Evolutionary conservation across 169 alveolate species (phyloP), one percentile per base, ranked within the genome.

Genomic region (Eimeria brunetti): DNA sequence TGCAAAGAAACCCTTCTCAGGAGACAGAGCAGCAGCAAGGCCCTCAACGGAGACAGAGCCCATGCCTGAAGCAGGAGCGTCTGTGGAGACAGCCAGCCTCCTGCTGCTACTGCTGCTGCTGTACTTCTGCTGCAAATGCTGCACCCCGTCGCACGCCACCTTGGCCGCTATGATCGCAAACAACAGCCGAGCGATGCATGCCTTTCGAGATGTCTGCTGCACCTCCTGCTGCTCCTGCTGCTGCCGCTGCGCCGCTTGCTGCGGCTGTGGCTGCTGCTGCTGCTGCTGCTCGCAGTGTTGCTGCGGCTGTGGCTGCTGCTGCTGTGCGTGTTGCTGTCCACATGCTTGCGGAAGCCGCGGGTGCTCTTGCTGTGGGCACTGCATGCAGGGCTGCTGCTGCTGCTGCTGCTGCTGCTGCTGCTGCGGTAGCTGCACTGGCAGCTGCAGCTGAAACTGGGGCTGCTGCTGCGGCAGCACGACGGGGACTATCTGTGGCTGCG

Each of bases 401-500:
- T 1, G 88, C 67, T n/a, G n/a, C n/a, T n/a, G n/a, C n/a, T n/a
- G n/a, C n/a, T n/a, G n/a, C n/a, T n/a, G n/a, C n/a, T n/a, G n/a
- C n/a, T n/a, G n/a, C n/a, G n/a, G n/a, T n/a, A 9, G 88, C 88
- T 78, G 88, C 88, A 24, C 44, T 5, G 88, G 88, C 67, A 46
- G 88, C 88, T 22, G 88, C 27, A 78, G 44, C 12, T 18, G 64
- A 38, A 64, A 78, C 18, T 46, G 62, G 22, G 88, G 88, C 88
- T 41, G 88, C 36, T 41, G 88, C 88, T 22, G 88, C 64, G 36
- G 88, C 44, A 78, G 44, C 88, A 78, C 24, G 9, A 78, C 64
- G 12, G 88, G 88, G 67, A 78, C 67, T 18, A 78, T 41, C 88
- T 78, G 88, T 41, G 88, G 88, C 88, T 78, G 88, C 24, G n/a